Evolutionary conservation across 805 yeast species (phyloP).

Genomic region (Candida stauntonica): DNA sequence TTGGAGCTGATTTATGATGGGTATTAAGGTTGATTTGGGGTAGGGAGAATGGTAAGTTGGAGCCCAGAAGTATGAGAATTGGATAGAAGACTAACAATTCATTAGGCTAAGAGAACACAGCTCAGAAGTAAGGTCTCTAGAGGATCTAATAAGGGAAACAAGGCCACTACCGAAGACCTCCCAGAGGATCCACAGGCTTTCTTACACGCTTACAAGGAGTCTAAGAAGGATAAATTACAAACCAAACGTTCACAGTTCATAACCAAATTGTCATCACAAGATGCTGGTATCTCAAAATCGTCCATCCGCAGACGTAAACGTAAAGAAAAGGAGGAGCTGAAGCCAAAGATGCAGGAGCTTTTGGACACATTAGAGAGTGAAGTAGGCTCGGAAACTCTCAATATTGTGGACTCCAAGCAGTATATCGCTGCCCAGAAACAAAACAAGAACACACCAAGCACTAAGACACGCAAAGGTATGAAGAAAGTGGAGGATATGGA

Average conservation of each 20-base stretch:
- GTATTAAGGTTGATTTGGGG: too few relatives aligned
- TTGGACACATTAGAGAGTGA: constrained; percentile 42
- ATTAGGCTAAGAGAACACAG: constrained; percentile 37
- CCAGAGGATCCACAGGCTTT: constrained; percentile 40
- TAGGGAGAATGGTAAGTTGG: constrained; percentile 1
- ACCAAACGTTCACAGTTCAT: constrained; percentile 36
- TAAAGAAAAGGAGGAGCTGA: constrained; percentile 54
- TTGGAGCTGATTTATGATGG: too few relatives aligned
- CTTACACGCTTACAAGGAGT: constrained; percentile 46
- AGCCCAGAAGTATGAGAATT: too few relatives aligned
- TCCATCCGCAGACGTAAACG: constrained; percentile 61
- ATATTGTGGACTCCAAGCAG: constrained; percentile 17
- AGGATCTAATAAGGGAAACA: constrained; percentile 23
- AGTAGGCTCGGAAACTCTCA: constrained; percentile 15
- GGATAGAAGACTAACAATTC: constrained; percentile 1
- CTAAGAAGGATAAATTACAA: constrained; percentile 49
- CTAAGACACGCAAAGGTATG: constrained; percentile 49
- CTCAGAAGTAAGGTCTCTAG: constrained; percentile 33
- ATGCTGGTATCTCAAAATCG: constrained; percentile 56
- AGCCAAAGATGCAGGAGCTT: constrained; percentile 65
- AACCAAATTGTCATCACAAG: constrained; percentile 33
- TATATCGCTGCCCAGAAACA: constrained; percentile 14
- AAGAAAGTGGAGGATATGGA: constrained; percentile 55
- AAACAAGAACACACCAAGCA: constrained; percentile 45
- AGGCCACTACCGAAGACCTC: constrained; percentile 14